Base-by-base conservation (phyloP, 208 protist genomes). In the Acanthamoeba divionensis region DNA sequence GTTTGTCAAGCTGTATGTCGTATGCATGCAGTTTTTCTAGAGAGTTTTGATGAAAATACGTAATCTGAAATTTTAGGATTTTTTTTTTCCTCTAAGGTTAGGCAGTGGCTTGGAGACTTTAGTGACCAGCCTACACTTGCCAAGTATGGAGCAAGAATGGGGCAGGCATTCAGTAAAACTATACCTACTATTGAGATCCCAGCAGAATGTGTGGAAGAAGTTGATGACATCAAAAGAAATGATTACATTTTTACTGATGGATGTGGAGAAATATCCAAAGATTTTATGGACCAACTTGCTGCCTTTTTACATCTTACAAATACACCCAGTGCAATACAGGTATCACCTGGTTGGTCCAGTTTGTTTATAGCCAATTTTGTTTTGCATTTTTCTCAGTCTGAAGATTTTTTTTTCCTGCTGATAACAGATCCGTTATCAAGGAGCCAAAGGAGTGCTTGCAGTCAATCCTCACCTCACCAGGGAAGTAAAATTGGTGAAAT, bases 211-310 rank as follows among this genome's bases (percentile, higher is more conserved):
- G 9, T 6, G 12, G 2, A 82, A 50, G 21, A 13, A 26, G 48
- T 62, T 18, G 73, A 83, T 21, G 73, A 83, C 31, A 83, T 83
- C 24, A 62, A 13, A 18, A 83, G 50, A 38, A 33, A 55, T 13
- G 73, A 83, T 2, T 83, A 83, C 73, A 83, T 9, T 3, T 83
- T 83, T 21, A 83, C 73, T 0, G 73, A 83, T 38, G 73, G 73
- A 8, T 57, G 44, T 41, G 73, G 73, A 6, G 73, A 83, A 36
- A 83, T 83, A n/a, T 83, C 73, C 10, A 10, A 24, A 0, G 73
- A 83, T 1, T 18, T 44, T 0, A 9, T 83, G 8, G 50, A 10
- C n/a, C n/a, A n/a, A n/a, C n/a, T n/a, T n/a, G n/a, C n/a, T n/a
- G n/a, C n/a, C n/a, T n/a, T n/a, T n/a, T n/a, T n/a, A n/a, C n/a